Base-by-base conservation (phyloP, 2,329 filamentous ascomycete genomes). In the Chrysoporthe deuterocubensis region DNA sequence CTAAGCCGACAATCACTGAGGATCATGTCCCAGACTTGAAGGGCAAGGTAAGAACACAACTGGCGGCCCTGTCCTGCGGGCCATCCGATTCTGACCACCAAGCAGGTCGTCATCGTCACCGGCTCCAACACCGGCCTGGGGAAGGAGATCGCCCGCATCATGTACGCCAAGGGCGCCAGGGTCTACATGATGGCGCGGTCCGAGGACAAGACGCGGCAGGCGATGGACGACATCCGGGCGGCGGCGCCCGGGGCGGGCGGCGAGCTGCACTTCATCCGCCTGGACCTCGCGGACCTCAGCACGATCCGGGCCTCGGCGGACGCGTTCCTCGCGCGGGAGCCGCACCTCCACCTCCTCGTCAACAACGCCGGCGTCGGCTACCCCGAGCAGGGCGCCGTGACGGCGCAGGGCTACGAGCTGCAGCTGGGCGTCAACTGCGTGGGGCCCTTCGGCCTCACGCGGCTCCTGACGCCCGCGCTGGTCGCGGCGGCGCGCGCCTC, bases 121-220 rank as follows among this genome's bases (percentile, higher is more conserved):
- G 66, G 66, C 18, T 65, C 66, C 18, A 65, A 68, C 56, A 68
- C 66, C 4, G 66, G 66, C 16, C 44, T 65, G 3, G 62, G 66
- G 40, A 65, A 65, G 56, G 66, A 68, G 32, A 64, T 68, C 6
- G 62, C 62, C 37, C 46, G 57, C 21, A 62, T 68, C 3, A 40
- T 68, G 14, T 68, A 68, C 32, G 52, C 62, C 32, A 68, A 62
- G 37, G 65, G 65, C 34, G 66, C 66, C 6, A 65, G 50, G 32
- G 57, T 87, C 46, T 87, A 86, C 72, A 73, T 87, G 62, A 83
- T 82, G 6, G 81, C 80, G 3, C 82, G 85, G 52, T 80, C 78
- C 7, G 70, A 76, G 54, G 71, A 76, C 13, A 82, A 82, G 70
- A 81, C 77, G 46, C 73, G 78, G 4, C 66, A 71, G 0, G 82